phyloP scores from a whole-genome alignment of 2,329 filamentous ascomycete genomes.

The Polychaeton citri region DNA sequence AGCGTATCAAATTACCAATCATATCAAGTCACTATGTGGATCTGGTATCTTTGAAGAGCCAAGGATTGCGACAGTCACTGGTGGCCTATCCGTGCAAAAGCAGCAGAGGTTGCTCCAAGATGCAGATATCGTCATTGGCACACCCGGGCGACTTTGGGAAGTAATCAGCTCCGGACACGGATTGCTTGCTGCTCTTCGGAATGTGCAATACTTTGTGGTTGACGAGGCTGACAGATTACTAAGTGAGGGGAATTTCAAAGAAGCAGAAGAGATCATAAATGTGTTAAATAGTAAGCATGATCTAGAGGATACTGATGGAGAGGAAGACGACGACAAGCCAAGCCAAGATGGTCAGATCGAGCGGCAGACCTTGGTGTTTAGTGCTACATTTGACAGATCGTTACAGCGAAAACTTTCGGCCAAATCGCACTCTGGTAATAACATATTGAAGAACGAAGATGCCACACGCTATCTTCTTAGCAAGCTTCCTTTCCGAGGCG shows the following conservation, averaged over 20 bases:
- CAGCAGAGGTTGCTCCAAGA: conserved; percentile 72
- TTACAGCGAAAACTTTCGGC: conserved; percentile 83
- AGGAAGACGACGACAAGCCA: conserved; percentile 23
- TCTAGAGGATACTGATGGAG: conserved; percentile 33
- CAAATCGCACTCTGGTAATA: conserved; percentile 49
- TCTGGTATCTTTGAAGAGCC: conserved; percentile 48
- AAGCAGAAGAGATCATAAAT: conserved; percentile 75
- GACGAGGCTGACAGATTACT: conserved; percentile 90
- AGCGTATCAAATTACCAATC: conserved; percentile 78
- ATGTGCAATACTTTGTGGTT: conserved; percentile 70
- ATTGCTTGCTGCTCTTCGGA: conserved; percentile 55
- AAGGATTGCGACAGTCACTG: conserved; percentile 71
- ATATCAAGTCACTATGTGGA: conserved; percentile 63
- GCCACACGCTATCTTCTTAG: conserved; percentile 88
- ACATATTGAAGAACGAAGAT: conserved; percentile 58
- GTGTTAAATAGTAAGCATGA: conserved; percentile 54
- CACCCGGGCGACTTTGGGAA: conserved; percentile 89
- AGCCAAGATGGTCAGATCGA: conserved; percentile 15
- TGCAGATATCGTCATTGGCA: conserved; percentile 75
- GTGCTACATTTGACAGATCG: conserved; percentile 84
- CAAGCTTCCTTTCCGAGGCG: conserved; percentile 70
- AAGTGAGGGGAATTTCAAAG: conserved; percentile 89
- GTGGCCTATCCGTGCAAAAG: conserved; percentile 87
- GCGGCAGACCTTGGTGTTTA: conserved; percentile 88
- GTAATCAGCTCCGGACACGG: conserved; percentile 65